Conservation (phyloP, 2,329 filamentous ascomycete genomes). For the Stagonosporopsis vannaccii region DNA sequence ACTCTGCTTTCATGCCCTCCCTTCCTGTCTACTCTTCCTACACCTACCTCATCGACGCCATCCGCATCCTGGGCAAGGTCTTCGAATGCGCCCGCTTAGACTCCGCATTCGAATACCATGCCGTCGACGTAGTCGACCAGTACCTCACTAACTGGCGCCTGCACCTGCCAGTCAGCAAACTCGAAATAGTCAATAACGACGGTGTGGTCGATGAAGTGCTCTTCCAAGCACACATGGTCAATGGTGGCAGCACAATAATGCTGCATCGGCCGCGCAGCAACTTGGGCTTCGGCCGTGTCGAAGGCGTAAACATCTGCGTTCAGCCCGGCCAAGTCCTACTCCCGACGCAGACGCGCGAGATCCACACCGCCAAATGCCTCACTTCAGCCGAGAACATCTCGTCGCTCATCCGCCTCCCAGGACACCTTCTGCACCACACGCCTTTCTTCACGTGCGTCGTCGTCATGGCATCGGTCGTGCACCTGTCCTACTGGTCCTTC, state of each 20-base stretch:
- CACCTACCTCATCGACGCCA: slow-evolving; percentile 82
- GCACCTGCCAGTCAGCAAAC: slow-evolving; percentile 76
- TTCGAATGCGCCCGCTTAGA: slow-evolving; percentile 60
- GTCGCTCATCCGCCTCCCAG: slow-evolving; percentile 75
- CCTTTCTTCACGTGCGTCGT: slow-evolving; percentile 52
- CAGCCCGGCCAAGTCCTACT: slow-evolving; percentile 61
- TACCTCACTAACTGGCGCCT: slow-evolving; percentile 78
- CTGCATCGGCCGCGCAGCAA: slow-evolving; percentile 55
- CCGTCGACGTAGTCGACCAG: slow-evolving; percentile 64
- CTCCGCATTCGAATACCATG: slow-evolving; percentile 50
- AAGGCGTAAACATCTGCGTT: slow-evolving; percentile 67
- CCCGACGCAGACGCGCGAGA: slow-evolving; percentile 60
- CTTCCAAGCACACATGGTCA: slow-evolving; percentile 88
- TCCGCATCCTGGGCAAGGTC: slow-evolving; percentile 78
- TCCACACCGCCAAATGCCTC: slow-evolving; percentile 81
- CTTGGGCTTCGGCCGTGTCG: slow-evolving; percentile 46
- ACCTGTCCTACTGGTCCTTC: slow-evolving; percentile 74
- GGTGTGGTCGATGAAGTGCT: slow-evolving; percentile 81
- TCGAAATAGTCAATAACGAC: slow-evolving; percentile 72
- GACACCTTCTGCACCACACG: slow-evolving; percentile 73
- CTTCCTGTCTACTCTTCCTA: slow-evolving; percentile 81
- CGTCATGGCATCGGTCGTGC: slow-evolving; percentile 50
- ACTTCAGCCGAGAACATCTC: slow-evolving; percentile 80
- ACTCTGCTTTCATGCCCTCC: slow-evolving; percentile 73
- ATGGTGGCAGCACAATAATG: slow-evolving; percentile 49